Base-by-base conservation (phyloP, 2,329 filamentous ascomycete genomes). In the Dothideomycetidae sp. region DNA sequence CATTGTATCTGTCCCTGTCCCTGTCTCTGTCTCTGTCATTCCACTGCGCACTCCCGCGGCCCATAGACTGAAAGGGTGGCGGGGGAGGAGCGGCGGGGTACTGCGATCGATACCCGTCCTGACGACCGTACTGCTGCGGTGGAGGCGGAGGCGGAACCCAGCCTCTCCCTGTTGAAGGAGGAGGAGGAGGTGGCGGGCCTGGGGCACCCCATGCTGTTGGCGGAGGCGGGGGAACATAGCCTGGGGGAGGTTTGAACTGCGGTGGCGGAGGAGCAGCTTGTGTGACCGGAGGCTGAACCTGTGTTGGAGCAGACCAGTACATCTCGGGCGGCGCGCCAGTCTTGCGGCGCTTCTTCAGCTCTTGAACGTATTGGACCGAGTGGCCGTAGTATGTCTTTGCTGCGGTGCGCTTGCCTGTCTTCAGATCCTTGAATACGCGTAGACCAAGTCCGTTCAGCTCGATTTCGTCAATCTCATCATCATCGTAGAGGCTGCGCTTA, bases 191-290 rank as follows among this genome's bases (percentile, higher is more conserved):
- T 30, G 29, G 33, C 14, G 29, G 29, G 10, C 36, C 36, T 15
- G 11, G 29, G 29, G 29, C 31, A 0, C 73, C 68, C 13, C 28
- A 29, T 11, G 38, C 32, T 10, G 14, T 21, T 11, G 33, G 33
- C 3, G 33, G 31, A 18, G 31, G 31, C 15, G 17, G 37, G 3
- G 37, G 31, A 3, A 15, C 17, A 15, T 10, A 23, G 10, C 5
- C 17, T 15, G 9, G 19, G 3, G 29, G 10, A 28, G 23, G 21
- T 26, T 28, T 29, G 5, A 5, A 19, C 5, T 15, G 16, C n/a
- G 19, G 17, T 10, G 16, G 13, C 11, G 11, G 11, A 1, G 36
- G 29, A 14, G 17, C 10, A 3, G 18, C 2, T 11, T 10, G 7
- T n/a, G 17, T 32, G 10, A 21, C 16, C 5, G 36, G 23, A n/a